These are phyloP conservation scores for Fusarium napiforme DNA, from an alignment of 2,329 filamentous ascomycete genomes.

Conservation along the genomic window DNA sequence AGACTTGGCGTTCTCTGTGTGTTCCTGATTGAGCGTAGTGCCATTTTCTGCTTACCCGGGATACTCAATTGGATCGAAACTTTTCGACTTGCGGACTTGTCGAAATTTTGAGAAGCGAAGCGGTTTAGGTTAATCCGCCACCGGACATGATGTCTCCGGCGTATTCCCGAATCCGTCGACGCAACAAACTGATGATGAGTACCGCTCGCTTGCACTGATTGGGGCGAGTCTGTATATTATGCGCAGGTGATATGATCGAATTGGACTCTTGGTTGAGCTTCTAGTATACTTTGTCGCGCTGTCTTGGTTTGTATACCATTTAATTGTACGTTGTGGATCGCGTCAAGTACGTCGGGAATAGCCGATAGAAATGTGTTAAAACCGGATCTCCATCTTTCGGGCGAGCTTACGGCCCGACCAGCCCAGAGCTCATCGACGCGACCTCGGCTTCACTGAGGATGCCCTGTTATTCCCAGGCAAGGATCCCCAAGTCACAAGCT, in stretches of 20 bases:
- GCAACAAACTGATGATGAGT: neutral
- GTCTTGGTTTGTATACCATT: neutral
- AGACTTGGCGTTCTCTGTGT: rapidly evolving
- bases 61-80: rapidly evolving
- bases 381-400: too few relatives aligned
- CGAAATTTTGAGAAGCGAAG: neutral
- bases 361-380: too few relatives aligned
- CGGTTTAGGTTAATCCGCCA: neutral
- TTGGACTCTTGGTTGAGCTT: rapidly evolving
- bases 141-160: rapidly evolving
- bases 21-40: neutral
- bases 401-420: neutral
- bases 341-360: too few relatives aligned
- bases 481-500: slow-evolving; percentile 13
- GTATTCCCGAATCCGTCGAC: rapidly evolving
- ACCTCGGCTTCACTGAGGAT: neutral
- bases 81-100: neutral
- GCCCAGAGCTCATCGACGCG: neutral
- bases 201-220: neutral
- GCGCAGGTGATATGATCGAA: rapidly evolving
- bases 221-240: neutral
- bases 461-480: neutral
- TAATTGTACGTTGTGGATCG: too few relatives aligned
- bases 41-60: neutral
- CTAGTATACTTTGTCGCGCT: rapidly evolving